Percentiles rank a stretch among this genome's conserved stretches.
These are phyloP conservation scores for Dioszegia crocea DNA, from an alignment of 768 basidiomycete genomes.

Conservation along the genomic window DNA sequence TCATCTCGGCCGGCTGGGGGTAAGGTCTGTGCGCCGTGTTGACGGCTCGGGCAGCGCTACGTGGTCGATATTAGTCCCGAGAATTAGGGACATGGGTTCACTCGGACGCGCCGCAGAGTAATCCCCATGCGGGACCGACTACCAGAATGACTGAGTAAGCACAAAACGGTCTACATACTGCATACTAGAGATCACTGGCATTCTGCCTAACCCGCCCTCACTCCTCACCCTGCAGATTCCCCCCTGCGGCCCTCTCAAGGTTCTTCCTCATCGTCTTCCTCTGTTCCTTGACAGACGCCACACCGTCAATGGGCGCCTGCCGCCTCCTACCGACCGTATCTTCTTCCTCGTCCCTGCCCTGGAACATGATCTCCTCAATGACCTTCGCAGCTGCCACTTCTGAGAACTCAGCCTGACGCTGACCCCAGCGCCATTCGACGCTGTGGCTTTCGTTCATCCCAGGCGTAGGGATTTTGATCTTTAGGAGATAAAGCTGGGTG, in stretches of 20 bases:
- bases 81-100: too few species aligned
- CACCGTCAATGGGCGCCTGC: background rate
- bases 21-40: too few species aligned
- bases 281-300: constrained; percentile 1
- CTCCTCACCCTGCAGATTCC: constrained; percentile 16
- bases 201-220: background rate
- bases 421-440: constrained; percentile 84
- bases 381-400: constrained; percentile 72
- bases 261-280: constrained; percentile 28
- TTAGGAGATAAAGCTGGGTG: constrained; percentile 75
- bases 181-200: background rate
- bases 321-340: constrained; percentile 5
- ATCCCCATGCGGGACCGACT: too few species aligned
- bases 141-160: too few species aligned
- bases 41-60: too few species aligned
- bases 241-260: constrained; percentile 36
- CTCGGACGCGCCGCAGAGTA: too few species aligned
- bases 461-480: constrained; percentile 40
- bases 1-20: too few species aligned
- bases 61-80: too few species aligned
- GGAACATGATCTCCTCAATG: constrained; percentile 56
- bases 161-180: too few species aligned
- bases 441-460: constrained; percentile 51
- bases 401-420: constrained; percentile 75
- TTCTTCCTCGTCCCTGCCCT: constrained; percentile 20